Evolutionary conservation across 495 filamentous ascomycete species (phyloP).

Genomic region (Neurospora sp.): DNA sequence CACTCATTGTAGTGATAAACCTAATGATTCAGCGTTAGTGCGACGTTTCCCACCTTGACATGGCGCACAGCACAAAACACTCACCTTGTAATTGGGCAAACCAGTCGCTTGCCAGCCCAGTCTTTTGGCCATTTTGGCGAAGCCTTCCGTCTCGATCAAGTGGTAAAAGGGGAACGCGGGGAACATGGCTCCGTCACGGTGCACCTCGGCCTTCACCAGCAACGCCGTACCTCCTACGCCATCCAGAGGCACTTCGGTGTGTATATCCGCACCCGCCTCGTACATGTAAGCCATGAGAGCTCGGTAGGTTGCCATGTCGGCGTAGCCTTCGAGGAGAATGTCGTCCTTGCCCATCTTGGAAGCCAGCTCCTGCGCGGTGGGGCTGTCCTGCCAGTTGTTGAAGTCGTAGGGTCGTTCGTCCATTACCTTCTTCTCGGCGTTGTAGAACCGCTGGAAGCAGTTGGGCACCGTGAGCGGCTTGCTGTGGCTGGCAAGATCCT

Average conservation of each 20-base stretch:
- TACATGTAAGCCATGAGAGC: slow-evolving; percentile 84
- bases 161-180: slow-evolving; percentile 94
- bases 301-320: slow-evolving; percentile 83
- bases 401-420: slow-evolving; percentile 86
- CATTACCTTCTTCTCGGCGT: slow-evolving; percentile 55
- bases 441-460: slow-evolving; percentile 83
- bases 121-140: slow-evolving; percentile 90
- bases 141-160: slow-evolving; percentile 94
- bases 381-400: slow-evolving; percentile 91
- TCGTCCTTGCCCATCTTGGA: slow-evolving; percentile 75
- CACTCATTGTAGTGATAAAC: slow-evolving; percentile 89
- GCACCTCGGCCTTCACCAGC: slow-evolving; percentile 93
- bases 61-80: slow-evolving; percentile 15
- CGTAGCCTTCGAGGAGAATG: slow-evolving; percentile 87
- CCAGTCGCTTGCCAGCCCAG: slow-evolving; percentile 78
- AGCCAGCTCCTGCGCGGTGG: slow-evolving; percentile 62
- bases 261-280: slow-evolving; percentile 44
- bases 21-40: slow-evolving; percentile 34
- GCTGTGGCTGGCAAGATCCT: slow-evolving; percentile 82
- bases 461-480: slow-evolving; percentile 87
- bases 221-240: slow-evolving; percentile 92
- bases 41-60: not conserved
- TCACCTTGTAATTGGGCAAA: slow-evolving; percentile 91
- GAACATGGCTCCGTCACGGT: slow-evolving; percentile 97
- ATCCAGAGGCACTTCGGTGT: slow-evolving; percentile 62